Conservation (phyloP, 371 early-diverging fungal species). For the Dichotomocladium elegans region DNA sequence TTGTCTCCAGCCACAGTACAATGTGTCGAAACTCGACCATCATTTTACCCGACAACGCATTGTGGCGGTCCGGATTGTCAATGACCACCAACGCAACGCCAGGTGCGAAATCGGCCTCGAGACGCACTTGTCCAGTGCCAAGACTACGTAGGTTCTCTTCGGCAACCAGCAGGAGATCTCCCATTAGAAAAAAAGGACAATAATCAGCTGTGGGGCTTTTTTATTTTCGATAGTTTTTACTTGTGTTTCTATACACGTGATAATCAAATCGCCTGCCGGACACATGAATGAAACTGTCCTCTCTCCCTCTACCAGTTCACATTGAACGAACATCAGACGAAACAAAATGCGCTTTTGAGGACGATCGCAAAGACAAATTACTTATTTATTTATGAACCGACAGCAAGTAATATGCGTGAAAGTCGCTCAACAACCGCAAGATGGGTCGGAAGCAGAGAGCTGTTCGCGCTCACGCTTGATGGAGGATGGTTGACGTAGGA, state of each 20-base stretch:
- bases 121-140: constrained; percentile 42
- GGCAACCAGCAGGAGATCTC: neutral
- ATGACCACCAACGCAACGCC: constrained; percentile 50
- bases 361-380: too few relatives aligned
- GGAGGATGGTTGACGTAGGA: constrained; percentile 52
- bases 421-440: constrained; percentile 47
- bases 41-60: constrained; percentile 71
- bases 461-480: constrained; percentile 28
- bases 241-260: too few relatives aligned
- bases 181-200: neutral
- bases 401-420: constrained; percentile 30
- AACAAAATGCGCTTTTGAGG: too few relatives aligned
- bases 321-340: too few relatives aligned
- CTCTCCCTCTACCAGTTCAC: too few relatives aligned
- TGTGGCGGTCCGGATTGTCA: constrained; percentile 51
- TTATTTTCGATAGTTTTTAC: too few relatives aligned
- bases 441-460: constrained; percentile 38
- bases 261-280: too few relatives aligned
- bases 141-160: neutral
- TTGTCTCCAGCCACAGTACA: constrained; percentile 43
- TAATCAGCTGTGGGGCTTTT: too few relatives aligned
- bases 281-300: too few relatives aligned
- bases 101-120: constrained; percentile 31
- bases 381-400: constrained; percentile 6
- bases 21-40: constrained; percentile 62